Evolutionary conservation across 176 grass and related monocot species (phyloP).

Genomic region (Thalia dealbata): DNA sequence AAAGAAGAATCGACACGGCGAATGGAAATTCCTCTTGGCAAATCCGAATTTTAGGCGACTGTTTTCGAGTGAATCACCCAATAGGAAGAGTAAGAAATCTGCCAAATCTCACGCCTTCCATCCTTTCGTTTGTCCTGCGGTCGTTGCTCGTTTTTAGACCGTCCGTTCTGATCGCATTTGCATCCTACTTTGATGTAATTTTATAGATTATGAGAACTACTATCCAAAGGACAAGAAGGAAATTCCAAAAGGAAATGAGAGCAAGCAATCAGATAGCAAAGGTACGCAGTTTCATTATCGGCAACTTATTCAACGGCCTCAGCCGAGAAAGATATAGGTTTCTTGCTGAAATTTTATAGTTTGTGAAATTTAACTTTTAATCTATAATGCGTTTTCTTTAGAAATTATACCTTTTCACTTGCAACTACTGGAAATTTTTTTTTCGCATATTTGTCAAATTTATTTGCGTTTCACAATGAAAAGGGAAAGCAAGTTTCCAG

Average conservation of each 20-base stretch:
- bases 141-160: neutral
- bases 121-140: neutral
- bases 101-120: too few relatives aligned
- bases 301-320: neutral
- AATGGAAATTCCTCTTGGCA: conserved; percentile 56
- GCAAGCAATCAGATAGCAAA: conserved; percentile 57
- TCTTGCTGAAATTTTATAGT: too few relatives aligned
- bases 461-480: too few relatives aligned
- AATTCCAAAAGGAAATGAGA: conserved; percentile 43
- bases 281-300: conserved; percentile 22
- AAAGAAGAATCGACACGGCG: conserved; percentile 13
- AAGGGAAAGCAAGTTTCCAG: too few relatives aligned
- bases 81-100: conserved; percentile 52
- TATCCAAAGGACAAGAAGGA: conserved; percentile 77
- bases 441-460: too few relatives aligned
- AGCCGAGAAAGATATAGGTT: too few relatives aligned
- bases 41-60: conserved; percentile 44
- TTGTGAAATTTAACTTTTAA: too few relatives aligned
- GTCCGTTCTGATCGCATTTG: neutral
- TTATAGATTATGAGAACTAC: conserved; percentile 89
- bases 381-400: too few relatives aligned
- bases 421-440: neutral
- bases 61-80: conserved; percentile 34
- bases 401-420: neutral
- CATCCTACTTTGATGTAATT: conserved; percentile 11